Evolutionary conservation across 2,329 filamentous ascomycete species (phyloP), one percentile per base, ranked within the genome.

Genomic region (Calonectria honghensis): DNA sequence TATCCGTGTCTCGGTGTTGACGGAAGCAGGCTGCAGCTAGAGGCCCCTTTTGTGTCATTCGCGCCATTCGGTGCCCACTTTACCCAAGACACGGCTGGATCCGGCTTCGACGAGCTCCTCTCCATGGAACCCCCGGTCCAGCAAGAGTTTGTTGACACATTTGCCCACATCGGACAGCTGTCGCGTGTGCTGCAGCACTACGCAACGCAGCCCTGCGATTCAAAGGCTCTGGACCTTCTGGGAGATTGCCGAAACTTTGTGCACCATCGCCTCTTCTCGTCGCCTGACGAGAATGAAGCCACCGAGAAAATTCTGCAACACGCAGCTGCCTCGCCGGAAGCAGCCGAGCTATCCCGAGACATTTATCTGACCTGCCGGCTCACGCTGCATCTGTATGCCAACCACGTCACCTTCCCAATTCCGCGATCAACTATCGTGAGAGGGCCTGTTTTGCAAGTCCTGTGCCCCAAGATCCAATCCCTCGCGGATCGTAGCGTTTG

Each of bases 171-270:
- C 20, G 72, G 72, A 13, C 72, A 73, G 35, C 50, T 73, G 41
- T 73, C 66, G 14, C 63, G 72, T 16, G 72, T 73, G 37, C 29
- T 73, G 16, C 72, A 73, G 59, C 63, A 73, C 29, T 73, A 70
- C 39, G 41, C 66, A 31, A 61, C 4, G 9, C 51, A 69, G 16
- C 39, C 37, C 24, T 73, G 50, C 31, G 61, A 39, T 31, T 20
- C 27, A 61, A 45, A 35, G 11, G 66, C 67, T 66, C 59, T 73
- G 0, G 72, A 73, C n/a, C 57, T 69, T 4, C 13, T 73, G 32
- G 72, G 72, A 3, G 72, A 73, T 59, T 37, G 59, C 31, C 59
- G 72, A 52, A 73, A 73, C 59, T 73, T 59, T 37, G 72, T 73
- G 10, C 72, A 73, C 24, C 50, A 73, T 51, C 37, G 27, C 10